phyloP scores from a whole-genome alignment of 192 early-diverging fungal genomes.

The Podila epicladia region DNA sequence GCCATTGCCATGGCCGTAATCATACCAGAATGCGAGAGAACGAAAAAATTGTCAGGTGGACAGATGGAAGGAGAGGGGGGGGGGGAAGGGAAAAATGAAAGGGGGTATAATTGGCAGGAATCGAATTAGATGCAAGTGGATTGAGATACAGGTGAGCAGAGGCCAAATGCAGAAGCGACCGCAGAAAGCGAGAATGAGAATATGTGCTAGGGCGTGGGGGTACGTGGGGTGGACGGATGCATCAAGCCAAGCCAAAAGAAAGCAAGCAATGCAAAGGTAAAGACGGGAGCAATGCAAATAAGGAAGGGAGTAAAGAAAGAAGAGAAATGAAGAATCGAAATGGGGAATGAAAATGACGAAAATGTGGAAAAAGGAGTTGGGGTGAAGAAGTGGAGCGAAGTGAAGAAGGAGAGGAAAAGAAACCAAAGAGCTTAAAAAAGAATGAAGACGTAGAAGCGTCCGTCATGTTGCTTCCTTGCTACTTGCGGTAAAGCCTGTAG shows the following conservation, averaged over 20 bases:
- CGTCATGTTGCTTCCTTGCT: no score
- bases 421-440: background rate
- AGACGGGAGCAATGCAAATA: background rate
- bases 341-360: background rate
- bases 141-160: no score
- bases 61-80: background rate
- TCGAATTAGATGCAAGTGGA: no score
- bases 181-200: background rate
- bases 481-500: no score
- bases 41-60: background rate
- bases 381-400: background rate
- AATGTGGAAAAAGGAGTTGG: background rate
- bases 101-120: background rate
- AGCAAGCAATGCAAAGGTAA: background rate
- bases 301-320: background rate
- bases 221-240: background rate
- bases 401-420: background rate
- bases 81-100: background rate
- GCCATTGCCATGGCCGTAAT: conserved; percentile 44
- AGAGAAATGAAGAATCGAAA: background rate
- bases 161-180: no score
- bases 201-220: conserved; percentile 1
- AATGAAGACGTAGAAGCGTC: background rate
- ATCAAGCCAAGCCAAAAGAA: background rate
- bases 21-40: background rate